These are phyloP conservation scores for Dothistroma septosporum DNA, from an alignment of 2,329 filamentous ascomycete species.

Conservation along the genomic window DNA sequence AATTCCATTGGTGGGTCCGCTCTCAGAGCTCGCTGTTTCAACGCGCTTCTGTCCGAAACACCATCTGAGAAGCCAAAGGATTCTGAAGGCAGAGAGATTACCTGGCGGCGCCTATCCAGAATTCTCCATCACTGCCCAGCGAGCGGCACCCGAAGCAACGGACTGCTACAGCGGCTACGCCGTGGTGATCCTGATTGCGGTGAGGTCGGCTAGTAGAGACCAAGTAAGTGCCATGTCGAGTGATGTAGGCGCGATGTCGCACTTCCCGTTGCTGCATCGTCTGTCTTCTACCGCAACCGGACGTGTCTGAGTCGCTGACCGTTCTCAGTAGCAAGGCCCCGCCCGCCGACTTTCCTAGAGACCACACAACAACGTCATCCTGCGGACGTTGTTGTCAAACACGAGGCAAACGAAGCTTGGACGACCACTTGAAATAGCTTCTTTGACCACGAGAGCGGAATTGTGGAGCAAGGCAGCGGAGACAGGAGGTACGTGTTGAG, in stretches of 20 bases:
- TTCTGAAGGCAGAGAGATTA: not conserved
- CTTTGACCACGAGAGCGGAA: not conserved
- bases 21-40: not conserved
- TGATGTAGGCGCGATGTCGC: not conserved
- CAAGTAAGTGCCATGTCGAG: not conserved
- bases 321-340: not conserved
- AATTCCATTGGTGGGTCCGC: not conserved
- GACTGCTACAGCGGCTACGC: not conserved
- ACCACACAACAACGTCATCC: not conserved
- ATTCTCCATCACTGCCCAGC: not conserved
- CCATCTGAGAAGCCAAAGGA: not conserved
- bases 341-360: not conserved
- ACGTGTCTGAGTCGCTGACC: not conserved
- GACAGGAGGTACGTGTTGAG: constrained; percentile 1
- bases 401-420: not conserved
- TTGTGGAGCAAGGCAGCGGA: not conserved
- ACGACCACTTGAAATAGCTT: not conserved
- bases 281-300: not conserved
- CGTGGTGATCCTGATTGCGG: not conserved
- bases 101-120: not conserved
- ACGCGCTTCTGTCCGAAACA: not conserved
- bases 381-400: not conserved
- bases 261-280: not conserved
- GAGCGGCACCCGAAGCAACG: not conserved
- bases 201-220: not conserved